Evolutionary conservation across 495 filamentous ascomycete species (phyloP).

Genomic region (Elaphomyces granulatus): DNA sequence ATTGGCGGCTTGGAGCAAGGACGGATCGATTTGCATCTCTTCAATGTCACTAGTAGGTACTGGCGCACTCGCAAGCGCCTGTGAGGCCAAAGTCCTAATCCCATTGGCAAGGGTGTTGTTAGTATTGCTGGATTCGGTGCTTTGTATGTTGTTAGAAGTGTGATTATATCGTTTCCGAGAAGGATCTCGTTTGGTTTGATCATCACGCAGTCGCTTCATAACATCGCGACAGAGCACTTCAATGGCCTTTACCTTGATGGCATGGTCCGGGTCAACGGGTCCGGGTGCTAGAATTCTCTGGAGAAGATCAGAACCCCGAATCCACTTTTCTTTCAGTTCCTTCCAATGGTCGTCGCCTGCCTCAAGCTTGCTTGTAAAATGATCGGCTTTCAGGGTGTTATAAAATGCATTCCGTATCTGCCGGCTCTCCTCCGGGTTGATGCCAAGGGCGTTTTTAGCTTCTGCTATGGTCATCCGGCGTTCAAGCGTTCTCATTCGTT

Average conservation of each 20-base stretch:
- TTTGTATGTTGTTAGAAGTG: slow-evolving; percentile 12
- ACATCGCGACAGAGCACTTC: slow-evolving; percentile 59
- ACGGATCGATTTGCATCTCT: slow-evolving; percentile 55
- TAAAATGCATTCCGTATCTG: slow-evolving; percentile 53
- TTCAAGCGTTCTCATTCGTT: slow-evolving; percentile 52
- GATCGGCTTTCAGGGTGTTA: slow-evolving; percentile 47
- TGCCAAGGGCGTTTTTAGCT: slow-evolving; percentile 54
- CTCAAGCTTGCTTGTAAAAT: slow-evolving; percentile 60
- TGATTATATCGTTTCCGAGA: slow-evolving; percentile 29
- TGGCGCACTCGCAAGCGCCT: slow-evolving; percentile 35
- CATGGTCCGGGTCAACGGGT: slow-evolving; percentile 38
- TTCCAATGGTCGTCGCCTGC: slow-evolving; percentile 59
- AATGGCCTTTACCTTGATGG: slow-evolving; percentile 47
- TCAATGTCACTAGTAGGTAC: slow-evolving; percentile 29
- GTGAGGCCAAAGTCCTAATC: slow-evolving; percentile 38
- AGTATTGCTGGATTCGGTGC: slow-evolving; percentile 11
- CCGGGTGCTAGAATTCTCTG: slow-evolving; percentile 41
- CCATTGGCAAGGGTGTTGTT: slow-evolving; percentile 27
- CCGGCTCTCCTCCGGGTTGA: slow-evolving; percentile 58
- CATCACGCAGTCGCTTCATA: slow-evolving; percentile 57
- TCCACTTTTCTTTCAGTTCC: slow-evolving; percentile 55
- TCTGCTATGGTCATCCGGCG: slow-evolving; percentile 54
- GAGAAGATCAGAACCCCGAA: slow-evolving; percentile 41
- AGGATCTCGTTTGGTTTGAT: slow-evolving; percentile 45
- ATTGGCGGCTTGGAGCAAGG: slow-evolving; percentile 38